Conservation (phyloP, 1,284 basidiomycete genomes). For the Puccinia polysora region DNA sequence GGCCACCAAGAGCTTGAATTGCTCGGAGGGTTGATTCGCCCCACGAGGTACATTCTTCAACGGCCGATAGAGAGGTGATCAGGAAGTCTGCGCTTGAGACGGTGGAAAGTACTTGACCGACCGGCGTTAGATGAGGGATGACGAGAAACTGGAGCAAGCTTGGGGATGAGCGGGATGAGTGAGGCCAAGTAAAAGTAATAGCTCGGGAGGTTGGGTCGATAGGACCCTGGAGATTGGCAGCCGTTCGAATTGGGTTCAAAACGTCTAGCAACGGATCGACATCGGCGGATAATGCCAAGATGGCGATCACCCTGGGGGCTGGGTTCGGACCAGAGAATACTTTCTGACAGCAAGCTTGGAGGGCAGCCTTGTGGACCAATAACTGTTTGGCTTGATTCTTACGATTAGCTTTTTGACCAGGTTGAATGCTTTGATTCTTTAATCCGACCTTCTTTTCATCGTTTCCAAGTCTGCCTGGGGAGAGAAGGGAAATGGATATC, state of each 20-base stretch:
- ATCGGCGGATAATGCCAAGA: conserved; percentile 28
- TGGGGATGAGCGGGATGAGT: conserved; percentile 23
- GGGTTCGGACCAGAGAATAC: conserved; percentile 34
- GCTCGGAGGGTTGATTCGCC: conserved; percentile 86
- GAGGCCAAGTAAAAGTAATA: conserved; percentile 15
- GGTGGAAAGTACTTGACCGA: conserved; percentile 76
- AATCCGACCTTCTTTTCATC: not conserved
- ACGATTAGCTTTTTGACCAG: conserved; percentile 20
- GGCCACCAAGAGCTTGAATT: conserved; percentile 61
- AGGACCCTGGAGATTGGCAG: not conserved
- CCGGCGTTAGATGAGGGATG: conserved; percentile 52
- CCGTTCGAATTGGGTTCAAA: not conserved
- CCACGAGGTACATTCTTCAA: conserved; percentile 74
- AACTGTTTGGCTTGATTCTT: conserved; percentile 41
- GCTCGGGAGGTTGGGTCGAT: conserved; percentile 9
- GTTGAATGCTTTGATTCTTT: not conserved
- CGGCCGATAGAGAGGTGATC: conserved; percentile 73
- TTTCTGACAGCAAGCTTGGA: conserved; percentile 15
- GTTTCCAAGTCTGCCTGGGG: conserved; percentile 35
- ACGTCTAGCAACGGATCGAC: conserved; percentile 17
- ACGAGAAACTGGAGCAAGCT: conserved; percentile 69
- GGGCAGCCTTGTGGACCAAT: conserved; percentile 4
- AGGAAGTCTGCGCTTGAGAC: conserved; percentile 88
- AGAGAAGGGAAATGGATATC: not conserved
- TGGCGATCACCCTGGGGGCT: conserved; percentile 25